Percentiles rank a stretch among this genome's conserved stretches.
Conservation (phyloP, 371 early-diverging fungal genomes). For the Syncephalastrum monosporum region DNA sequence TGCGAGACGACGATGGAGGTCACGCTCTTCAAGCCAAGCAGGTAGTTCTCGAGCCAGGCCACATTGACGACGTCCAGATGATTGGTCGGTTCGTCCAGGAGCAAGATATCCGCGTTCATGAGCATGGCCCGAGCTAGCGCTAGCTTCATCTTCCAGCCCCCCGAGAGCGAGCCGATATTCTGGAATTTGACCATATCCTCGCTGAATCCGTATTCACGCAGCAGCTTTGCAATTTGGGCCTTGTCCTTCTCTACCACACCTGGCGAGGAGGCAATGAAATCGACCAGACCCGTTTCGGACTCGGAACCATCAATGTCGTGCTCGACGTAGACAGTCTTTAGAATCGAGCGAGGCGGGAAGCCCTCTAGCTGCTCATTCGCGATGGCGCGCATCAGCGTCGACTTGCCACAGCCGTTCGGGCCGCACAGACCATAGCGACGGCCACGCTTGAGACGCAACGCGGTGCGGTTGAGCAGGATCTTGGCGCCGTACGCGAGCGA, state of each 20-base stretch:
- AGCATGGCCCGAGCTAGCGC: conserved; percentile 81
- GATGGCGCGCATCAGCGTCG: conserved; percentile 82
- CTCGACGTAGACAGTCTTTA: conserved; percentile 70
- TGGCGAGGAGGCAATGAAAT: conserved; percentile 57
- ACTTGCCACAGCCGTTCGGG: conserved; percentile 76
- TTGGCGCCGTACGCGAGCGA: conserved; percentile 79
- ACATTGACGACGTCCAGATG: conserved; percentile 85
- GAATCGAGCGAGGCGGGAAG: conserved; percentile 66
- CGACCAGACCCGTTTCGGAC: conserved; percentile 62
- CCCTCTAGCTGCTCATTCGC: conserved; percentile 69
- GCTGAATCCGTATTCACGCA: conserved; percentile 66
- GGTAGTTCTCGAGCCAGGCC: conserved; percentile 79
- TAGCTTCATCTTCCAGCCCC: conserved; percentile 90
- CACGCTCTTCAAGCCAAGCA: conserved; percentile 62
- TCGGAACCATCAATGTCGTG: conserved; percentile 75
- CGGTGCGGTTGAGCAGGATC: conserved; percentile 76
- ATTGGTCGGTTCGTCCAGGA: conserved; percentile 91
- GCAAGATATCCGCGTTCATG: conserved; percentile 77
- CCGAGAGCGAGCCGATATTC: conserved; percentile 73
- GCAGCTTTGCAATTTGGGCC: conserved; percentile 51
- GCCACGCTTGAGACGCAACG: conserved; percentile 70
- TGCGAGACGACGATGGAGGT: conserved; percentile 86
- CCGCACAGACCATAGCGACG: conserved; percentile 81
- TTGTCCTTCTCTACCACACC: conserved; percentile 48
- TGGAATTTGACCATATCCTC: conserved; percentile 58